Evolutionary conservation across 2,329 filamentous ascomycete genomes (phyloP).

Genomic region (Sclerotinia spermophila): DNA sequence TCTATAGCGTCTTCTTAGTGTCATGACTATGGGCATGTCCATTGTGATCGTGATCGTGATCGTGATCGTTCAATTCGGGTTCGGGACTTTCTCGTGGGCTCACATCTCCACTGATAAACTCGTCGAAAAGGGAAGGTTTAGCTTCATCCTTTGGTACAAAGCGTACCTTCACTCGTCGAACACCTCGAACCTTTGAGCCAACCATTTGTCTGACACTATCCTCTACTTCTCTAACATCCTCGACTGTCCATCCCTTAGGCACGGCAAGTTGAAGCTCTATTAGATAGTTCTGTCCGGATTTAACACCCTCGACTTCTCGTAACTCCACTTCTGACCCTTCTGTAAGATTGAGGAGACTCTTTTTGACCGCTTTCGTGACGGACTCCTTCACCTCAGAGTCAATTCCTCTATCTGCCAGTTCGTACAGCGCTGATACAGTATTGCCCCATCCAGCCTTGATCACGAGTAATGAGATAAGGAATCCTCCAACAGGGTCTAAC

Average conservation of each 20-base stretch:
- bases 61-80: constrained; percentile 52
- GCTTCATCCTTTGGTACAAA: constrained; percentile 69
- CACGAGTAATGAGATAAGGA: constrained; percentile 91
- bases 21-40: constrained; percentile 39
- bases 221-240: constrained; percentile 67
- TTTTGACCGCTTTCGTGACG: constrained; percentile 62
- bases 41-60: constrained; percentile 44
- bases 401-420: constrained; percentile 86
- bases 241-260: constrained; percentile 71
- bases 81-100: constrained; percentile 56
- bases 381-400: constrained; percentile 77
- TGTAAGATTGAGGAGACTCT: constrained; percentile 53
- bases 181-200: constrained; percentile 74
- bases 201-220: constrained; percentile 67
- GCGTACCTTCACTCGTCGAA: constrained; percentile 76
- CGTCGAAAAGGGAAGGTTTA: constrained; percentile 63
- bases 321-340: constrained; percentile 62
- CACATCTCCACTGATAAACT: constrained; percentile 68
- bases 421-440: constrained; percentile 74
- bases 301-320: constrained; percentile 79
- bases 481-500: constrained; percentile 89
- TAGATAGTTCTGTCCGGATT: constrained; percentile 94
- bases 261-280: constrained; percentile 86
- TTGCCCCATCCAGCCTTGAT: constrained; percentile 87
- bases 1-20: constrained; percentile 34